These are phyloP conservation scores for Metarhizium anisopliae DNA, from an alignment of 2,329 filamentous ascomycete genomes.

Conservation along the genomic window DNA sequence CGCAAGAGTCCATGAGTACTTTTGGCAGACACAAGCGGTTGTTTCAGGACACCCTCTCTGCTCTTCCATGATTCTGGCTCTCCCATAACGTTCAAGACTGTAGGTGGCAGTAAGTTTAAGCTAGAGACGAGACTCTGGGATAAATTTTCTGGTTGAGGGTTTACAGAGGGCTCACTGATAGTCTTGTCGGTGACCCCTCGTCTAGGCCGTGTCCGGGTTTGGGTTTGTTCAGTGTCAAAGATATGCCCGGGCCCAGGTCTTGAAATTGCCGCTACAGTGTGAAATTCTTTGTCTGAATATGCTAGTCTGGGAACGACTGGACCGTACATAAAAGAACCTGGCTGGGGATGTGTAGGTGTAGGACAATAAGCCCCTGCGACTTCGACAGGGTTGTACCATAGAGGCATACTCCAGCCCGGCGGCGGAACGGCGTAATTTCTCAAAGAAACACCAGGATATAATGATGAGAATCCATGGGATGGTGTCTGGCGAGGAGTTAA, in stretches of 20 bases:
- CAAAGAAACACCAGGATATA: not conserved
- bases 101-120: not conserved
- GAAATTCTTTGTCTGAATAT: not conserved
- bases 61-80: not conserved
- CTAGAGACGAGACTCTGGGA: not conserved
- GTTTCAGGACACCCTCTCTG: not conserved
- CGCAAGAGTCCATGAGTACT: not conserved
- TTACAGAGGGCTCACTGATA: not conserved
- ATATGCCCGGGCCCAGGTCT: not conserved
- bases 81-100: not conserved
- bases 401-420: constrained; percentile 3
- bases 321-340: not conserved
- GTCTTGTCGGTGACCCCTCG: not conserved
- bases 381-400: constrained; percentile 3
- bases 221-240: not conserved
- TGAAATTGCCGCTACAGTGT: not conserved
- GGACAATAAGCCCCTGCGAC: constrained; percentile 4
- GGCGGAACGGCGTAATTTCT: not conserved
- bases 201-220: not conserved
- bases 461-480: not conserved
- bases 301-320: not conserved
- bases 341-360: constrained; percentile 3
- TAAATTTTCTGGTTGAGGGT: not conserved
- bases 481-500: not conserved
- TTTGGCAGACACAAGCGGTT: not conserved